phyloP scores from a whole-genome alignment of 2,329 filamentous ascomycete species.

The Fusarium heterosporum region DNA sequence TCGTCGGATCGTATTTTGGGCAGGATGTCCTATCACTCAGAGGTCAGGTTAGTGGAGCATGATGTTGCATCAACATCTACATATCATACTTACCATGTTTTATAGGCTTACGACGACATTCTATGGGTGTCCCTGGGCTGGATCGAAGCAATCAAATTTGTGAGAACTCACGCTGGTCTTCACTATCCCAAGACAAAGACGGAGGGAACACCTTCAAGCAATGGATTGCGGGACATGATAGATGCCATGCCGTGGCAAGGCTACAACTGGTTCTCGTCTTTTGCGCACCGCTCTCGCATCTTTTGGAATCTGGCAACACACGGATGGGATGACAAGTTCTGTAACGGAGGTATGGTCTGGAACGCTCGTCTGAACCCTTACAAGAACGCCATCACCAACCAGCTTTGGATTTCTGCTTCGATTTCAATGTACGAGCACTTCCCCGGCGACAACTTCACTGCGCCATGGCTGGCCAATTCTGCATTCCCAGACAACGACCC shows the following conservation, averaged over 20 bases:
- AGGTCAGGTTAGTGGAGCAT: conserved; percentile 57
- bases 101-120: conserved; percentile 89
- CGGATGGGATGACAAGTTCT: conserved; percentile 86
- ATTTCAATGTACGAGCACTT: conserved; percentile 91
- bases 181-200: conserved; percentile 62
- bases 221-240: conserved; percentile 50
- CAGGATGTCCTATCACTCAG: conserved; percentile 82
- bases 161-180: conserved; percentile 73
- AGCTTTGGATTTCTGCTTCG: conserved; percentile 87
- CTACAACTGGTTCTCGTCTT: conserved; percentile 77
- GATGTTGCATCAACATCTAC: rapidly evolving
- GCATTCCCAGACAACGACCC: conserved; percentile 61
- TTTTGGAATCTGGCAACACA: conserved; percentile 85
- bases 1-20: conserved; percentile 84
- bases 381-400: conserved; percentile 97
- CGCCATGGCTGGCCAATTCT: conserved; percentile 66
- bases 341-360: conserved; percentile 91
- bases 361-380: conserved; percentile 83
- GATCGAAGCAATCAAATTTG: conserved; percentile 84
- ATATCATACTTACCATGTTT: not conserved
- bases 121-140: conserved; percentile 94
- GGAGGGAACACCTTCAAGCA: conserved; percentile 24
- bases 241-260: conserved; percentile 76
- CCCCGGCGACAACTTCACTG: conserved; percentile 80
- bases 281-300: conserved; percentile 83